Evolutionary conservation across 768 basidiomycete genomes (phyloP).

Genomic region (Leucocoprinus birnbaumii): DNA sequence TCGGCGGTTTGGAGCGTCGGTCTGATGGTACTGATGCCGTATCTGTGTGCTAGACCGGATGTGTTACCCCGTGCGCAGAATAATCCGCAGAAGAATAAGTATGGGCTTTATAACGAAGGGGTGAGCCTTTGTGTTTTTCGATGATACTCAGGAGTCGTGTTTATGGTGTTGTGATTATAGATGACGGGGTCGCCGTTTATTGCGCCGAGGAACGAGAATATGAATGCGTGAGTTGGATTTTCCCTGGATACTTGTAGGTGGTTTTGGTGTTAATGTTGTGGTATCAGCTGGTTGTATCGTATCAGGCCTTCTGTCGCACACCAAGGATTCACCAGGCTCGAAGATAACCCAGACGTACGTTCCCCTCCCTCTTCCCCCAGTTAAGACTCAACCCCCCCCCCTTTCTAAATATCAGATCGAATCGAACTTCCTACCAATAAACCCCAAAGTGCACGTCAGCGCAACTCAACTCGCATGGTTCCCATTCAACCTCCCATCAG

Average conservation of each 20-base stretch:
- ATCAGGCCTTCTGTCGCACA: constrained; percentile 69
- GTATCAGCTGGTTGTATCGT: constrained; percentile 66
- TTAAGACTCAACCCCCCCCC: no score
- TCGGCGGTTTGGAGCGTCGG: no score
- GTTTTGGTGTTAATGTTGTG: no score
- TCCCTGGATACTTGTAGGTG: neutral
- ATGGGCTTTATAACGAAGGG: constrained; percentile 59
- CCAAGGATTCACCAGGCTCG: constrained; percentile 52
- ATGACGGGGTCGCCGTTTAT: constrained; percentile 61
- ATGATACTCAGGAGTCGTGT: neutral
- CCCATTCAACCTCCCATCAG: constrained; percentile 52
- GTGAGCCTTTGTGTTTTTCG: constrained; percentile 27
- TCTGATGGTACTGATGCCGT: neutral
- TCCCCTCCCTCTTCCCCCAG: no score
- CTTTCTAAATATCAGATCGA: constrained; percentile 46
- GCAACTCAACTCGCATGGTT: constrained; percentile 68
- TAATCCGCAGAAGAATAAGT: constrained; percentile 59
- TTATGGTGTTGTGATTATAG: constrained; percentile 26
- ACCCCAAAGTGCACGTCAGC: constrained; percentile 57
- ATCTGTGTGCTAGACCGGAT: constrained; percentile 37
- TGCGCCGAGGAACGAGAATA: constrained; percentile 52
- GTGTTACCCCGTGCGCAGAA: constrained; percentile 59
- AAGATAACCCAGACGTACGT: constrained; percentile 57
- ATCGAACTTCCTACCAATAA: constrained; percentile 55
- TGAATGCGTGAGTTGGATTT: constrained; percentile 38